Evolutionary conservation across 148 eudicot genomes (phyloP), one percentile per base, ranked within the genome.

Genomic region (Linanthus parryae): DNA sequence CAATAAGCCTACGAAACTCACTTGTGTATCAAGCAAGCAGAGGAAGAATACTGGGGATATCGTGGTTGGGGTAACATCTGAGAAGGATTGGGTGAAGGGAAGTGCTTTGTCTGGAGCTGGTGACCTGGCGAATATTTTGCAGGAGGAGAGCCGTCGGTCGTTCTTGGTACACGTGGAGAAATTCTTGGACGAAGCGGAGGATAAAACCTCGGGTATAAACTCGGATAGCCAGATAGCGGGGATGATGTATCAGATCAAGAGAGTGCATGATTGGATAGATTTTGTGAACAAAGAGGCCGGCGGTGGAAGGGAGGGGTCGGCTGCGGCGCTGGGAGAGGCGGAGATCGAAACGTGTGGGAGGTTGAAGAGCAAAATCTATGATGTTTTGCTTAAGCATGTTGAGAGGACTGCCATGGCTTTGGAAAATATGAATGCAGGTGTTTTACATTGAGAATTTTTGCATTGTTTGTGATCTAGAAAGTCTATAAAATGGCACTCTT

Each of bases 341-440:
- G 71, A 54, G 24, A 28, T 38, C 7, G 80, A 66, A 52, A 55
- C 49, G 58, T 65, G 73, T 44, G 58, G 47, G 10, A 71, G 72
- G 48, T 58, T 71, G 48, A 79, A 40, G 63, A 52, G 35, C 38
- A 74, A 71, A 48, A 79, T 74, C 8, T 75, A 74, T 35, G 59
- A 51, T 48, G 64, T 79, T 29, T 35, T 79, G 36, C 36, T 79
- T 56, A 75, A 65, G 54, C 62, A 79, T 62, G 80, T 65, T 30
- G 80, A 74, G 45, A 71, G 79, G 66, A 74, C 77, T 35, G 77
- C 74, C 25, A 56, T 67, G 68, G 81, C 70, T 29, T 55, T 70
- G 31, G 72, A 59, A 41, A 58, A 39, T 29, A 44, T 54, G 44
- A 52, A 63, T n/a, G n/a, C n/a, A n/a, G n/a, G n/a, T n/a, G n/a